Evolutionary conservation across 2,329 filamentous ascomycete species (phyloP), one percentile per base, ranked within the genome.

Genomic region (Fusarium vanettenii): DNA sequence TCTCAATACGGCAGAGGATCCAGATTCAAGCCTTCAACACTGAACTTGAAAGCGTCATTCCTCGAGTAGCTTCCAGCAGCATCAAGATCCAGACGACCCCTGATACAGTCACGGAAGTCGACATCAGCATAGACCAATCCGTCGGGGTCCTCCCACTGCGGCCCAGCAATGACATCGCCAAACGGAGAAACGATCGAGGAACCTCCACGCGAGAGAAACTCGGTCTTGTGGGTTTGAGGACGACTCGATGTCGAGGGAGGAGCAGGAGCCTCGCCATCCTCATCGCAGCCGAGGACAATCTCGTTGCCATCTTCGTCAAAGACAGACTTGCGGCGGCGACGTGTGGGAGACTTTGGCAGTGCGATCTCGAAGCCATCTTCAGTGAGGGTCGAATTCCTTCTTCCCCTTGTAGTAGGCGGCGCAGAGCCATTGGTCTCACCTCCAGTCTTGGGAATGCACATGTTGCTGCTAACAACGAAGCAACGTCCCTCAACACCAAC

Each of bases 391-490:
- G 86, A 88, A 73, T 79, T 83, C 4, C 78, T 60, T 45, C 77
- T 48, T 27, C 59, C 60, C 14, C 74, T 55, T 18, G 50, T 22
- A 22, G 65, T 20, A 18, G 25, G 22, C 14, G 66, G 45, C 33
- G 43, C 25, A 6, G 56, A 63, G 6, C 72, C 66, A 27, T 55
- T 70, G 37, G 60, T 64, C 43, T 27, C 56, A 8, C 55, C 27
- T 3, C 25, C 8, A 6, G 43, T 10, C 45, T 79, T 80, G 0
- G 87, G 89, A 5, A 94, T 89, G 79, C 93, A 95, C 86, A 97
- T 95, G 82, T 98, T 98, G 52, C 94, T 92, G 79, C 91, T 95
- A 5, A 98, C 85, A 20, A 98, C 95, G 76, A 97, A 95, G 76
- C 94, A 94, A 22, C 95, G 88, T 0, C 95, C 94, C 82, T 98